Evolutionary conservation across 768 basidiomycete species (phyloP).

Genomic region (Phanerodontia chrysosporium): DNA sequence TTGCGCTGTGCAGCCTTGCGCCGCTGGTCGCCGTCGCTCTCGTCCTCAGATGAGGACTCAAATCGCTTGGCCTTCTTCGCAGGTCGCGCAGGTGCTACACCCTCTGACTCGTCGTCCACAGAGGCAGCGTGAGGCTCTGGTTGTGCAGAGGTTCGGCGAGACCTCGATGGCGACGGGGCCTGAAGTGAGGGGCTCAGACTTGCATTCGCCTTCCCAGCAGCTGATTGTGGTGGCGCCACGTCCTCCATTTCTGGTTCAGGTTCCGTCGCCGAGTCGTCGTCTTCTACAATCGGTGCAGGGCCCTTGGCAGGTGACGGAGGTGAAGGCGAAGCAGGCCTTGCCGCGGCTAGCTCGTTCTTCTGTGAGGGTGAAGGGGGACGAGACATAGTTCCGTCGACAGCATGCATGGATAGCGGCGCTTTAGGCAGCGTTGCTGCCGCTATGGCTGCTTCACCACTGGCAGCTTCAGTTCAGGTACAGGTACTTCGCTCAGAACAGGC

Average conservation of each 20-base stretch:
- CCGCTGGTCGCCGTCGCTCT: conserved; percentile 54
- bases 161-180: background rate
- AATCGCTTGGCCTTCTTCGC: conserved; percentile 40
- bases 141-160: background rate
- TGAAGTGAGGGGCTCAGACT: background rate
- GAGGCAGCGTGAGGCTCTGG: background rate
- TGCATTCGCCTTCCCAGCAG: conserved; percentile 2
- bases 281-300: conserved; percentile 11
- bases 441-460: conserved; percentile 10
- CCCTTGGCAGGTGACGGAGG: background rate
- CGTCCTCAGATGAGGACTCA: conserved; percentile 44
- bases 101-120: background rate
- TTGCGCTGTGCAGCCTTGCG: conserved; percentile 38
- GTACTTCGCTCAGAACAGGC: conserved; percentile 41
- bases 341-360: background rate
- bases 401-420: background rate
- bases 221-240: background rate
- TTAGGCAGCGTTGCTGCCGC: background rate
- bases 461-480: conserved; percentile 39
- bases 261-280: conserved; percentile 42
- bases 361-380: too few relatives aligned
- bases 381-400: too few relatives aligned
- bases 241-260: conserved; percentile 18
- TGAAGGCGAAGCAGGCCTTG: background rate
- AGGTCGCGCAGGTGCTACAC: conserved; percentile 32